phyloP scores from a whole-genome alignment of 2,329 filamentous ascomycete species.

The Tolypocladium album region DNA sequence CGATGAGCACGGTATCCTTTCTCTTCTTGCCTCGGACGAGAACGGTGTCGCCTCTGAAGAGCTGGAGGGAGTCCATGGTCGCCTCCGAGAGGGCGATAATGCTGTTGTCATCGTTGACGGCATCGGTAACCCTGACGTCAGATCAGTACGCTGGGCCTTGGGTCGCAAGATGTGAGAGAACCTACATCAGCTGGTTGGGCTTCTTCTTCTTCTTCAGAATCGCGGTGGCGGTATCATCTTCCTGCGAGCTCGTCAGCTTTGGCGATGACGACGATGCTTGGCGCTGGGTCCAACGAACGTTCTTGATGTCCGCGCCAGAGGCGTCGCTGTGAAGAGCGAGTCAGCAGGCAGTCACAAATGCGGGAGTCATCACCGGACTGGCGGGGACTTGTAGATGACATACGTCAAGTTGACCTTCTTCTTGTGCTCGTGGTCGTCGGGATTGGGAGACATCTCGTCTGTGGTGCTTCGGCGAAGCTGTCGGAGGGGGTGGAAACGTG shows the following conservation, averaged over 20 bases:
- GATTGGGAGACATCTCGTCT: conserved; percentile 60
- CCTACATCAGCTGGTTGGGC: conserved; percentile 95
- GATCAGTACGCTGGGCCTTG: conserved; percentile 10
- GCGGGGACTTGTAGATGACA: conserved; percentile 21
- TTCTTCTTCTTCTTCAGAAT: conserved; percentile 99
- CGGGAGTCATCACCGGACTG: not conserved
- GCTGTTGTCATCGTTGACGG: conserved; percentile 98
- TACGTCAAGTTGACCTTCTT: conserved; percentile 78
- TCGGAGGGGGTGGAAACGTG: conserved; percentile 13
- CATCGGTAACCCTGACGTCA: conserved; percentile 79
- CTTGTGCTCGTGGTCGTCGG: conserved; percentile 58
- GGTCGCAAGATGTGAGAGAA: conserved; percentile 5
- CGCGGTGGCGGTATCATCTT: conserved; percentile 86
- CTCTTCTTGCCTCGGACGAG: conserved; percentile 99
- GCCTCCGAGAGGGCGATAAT: conserved; percentile 97
- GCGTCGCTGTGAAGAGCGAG: conserved; percentile 53
- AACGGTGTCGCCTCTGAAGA: conserved; percentile 97
- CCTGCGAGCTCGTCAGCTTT: conserved; percentile 36
- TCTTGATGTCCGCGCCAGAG: conserved; percentile 78
- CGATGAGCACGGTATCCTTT: conserved; percentile 97
- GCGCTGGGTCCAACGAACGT: conserved; percentile 43
- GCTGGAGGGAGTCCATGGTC: conserved; percentile 95
- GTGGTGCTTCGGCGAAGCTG: conserved; percentile 16
- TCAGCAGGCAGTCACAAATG: conserved; percentile 18
- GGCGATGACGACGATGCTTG: conserved; percentile 4